Percentiles rank a stretch among this genome's conserved stretches.
phyloP scores from a whole-genome alignment of 2,329 filamentous ascomycete species.

The Camillea tinctor region DNA sequence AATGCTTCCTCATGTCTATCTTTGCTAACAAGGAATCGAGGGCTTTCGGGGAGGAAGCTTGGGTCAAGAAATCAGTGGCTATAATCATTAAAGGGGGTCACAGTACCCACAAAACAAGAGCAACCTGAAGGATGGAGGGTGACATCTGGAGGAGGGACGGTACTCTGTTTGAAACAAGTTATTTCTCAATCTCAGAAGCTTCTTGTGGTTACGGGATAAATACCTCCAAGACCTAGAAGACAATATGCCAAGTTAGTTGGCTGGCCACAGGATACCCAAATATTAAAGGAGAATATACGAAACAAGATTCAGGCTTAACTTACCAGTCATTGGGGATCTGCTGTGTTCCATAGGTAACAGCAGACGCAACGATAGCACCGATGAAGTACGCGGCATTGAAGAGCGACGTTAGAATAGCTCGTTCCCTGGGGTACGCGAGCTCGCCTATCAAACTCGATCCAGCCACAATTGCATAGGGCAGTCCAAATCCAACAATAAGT shows the following conservation, averaged over 20 bases:
- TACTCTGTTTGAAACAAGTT: constrained; percentile 32
- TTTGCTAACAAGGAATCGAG: constrained; percentile 31
- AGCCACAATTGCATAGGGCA: constrained; percentile 58
- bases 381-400: constrained; percentile 60
- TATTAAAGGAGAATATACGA: neutral
- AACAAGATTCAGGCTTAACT: constrained; percentile 1
- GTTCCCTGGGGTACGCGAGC: constrained; percentile 59
- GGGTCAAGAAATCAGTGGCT: constrained; percentile 3
- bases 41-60: constrained; percentile 33
- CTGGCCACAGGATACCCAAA: neutral
- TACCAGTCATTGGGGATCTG: constrained; percentile 30
- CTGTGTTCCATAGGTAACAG: constrained; percentile 47
- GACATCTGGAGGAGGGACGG: constrained; percentile 45
- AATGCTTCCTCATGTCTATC: constrained; percentile 32
- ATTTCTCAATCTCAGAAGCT: neutral
- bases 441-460: constrained; percentile 60
- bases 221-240: constrained; percentile 30
- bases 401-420: constrained; percentile 55
- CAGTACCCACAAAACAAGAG: constrained; percentile 37
- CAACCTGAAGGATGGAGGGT: constrained; percentile 39
- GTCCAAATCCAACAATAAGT: constrained; percentile 60
- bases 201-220: constrained; percentile 19
- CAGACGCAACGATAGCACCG: constrained; percentile 49
- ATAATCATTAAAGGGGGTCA: neutral
- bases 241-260: constrained; percentile 12